These are phyloP conservation scores for Alternaria consortialis DNA, from an alignment of 2,329 filamentous ascomycete genomes.

Conservation along the genomic window DNA sequence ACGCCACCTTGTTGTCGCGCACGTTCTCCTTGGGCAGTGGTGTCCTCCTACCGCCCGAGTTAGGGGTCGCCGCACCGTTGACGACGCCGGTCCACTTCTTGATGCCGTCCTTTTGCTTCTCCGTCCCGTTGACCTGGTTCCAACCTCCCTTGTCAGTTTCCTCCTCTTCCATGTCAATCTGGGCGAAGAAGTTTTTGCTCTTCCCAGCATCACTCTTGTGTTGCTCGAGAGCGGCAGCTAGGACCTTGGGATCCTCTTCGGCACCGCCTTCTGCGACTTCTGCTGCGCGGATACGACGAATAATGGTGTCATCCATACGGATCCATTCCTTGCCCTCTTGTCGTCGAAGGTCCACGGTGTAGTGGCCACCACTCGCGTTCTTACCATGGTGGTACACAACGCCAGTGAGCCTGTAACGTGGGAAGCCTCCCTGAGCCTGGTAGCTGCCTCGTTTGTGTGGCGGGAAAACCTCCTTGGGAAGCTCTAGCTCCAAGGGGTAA, in stretches of 20 bases:
- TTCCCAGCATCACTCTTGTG: conserved; percentile 67
- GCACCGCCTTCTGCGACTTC: conserved; percentile 88
- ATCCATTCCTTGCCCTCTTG: conserved; percentile 98
- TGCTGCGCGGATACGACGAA: conserved; percentile 83
- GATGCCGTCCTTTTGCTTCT: conserved; percentile 60
- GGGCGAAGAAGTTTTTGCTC: conserved; percentile 78
- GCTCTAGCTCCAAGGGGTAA: conserved; percentile 92
- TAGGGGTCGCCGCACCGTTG: conserved; percentile 70
- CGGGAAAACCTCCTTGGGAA: conserved; percentile 88
- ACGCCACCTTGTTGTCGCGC: conserved; percentile 96
- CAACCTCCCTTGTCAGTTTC: conserved; percentile 74
- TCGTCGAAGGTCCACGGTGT: conserved; percentile 94
- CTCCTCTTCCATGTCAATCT: conserved; percentile 67
- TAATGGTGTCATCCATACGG: conserved; percentile 90
- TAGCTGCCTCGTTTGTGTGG: conserved; percentile 74
- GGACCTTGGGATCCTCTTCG: conserved; percentile 78
- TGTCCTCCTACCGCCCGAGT: conserved; percentile 60
- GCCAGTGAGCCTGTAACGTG: conserved; percentile 84
- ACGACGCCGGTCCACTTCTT: conserved; percentile 73
- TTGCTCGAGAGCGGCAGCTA: conserved; percentile 71
- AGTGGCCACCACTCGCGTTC: conserved; percentile 94
- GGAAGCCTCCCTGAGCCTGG: conserved; percentile 72
- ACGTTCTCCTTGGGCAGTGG: conserved; percentile 64
- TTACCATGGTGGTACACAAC: conserved; percentile 98
- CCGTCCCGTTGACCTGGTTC: conserved; percentile 82